Percentiles rank a stretch among this genome's conserved stretches.
Conservation (phyloP, 768 basidiomycete genomes). For the Pholiota conissans region DNA sequence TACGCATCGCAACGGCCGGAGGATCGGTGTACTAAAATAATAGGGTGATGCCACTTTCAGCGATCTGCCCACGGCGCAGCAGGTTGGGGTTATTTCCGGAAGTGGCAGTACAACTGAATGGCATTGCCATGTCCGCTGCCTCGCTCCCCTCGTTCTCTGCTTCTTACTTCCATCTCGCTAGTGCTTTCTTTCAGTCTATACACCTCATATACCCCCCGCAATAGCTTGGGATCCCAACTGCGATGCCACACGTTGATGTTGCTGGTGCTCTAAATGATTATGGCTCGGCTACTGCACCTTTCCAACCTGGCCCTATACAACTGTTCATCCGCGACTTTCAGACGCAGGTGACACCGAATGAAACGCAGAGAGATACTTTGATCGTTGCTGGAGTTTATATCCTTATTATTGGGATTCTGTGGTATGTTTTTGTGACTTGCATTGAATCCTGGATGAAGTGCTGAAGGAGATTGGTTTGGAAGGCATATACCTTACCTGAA, state of each 20-base stretch:
- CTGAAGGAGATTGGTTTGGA: background rate
- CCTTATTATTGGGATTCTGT: constrained; percentile 74
- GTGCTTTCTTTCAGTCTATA: background rate
- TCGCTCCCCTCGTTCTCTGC: background rate
- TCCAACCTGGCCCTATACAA: constrained; percentile 15
- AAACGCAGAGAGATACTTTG: constrained; percentile 72
- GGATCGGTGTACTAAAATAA: background rate
- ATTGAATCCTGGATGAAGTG: background rate
- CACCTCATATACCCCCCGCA: background rate
- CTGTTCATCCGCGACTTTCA: constrained; percentile 40
- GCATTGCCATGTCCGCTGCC: background rate
- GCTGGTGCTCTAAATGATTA: constrained; percentile 8
- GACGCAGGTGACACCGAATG: constrained; percentile 57
- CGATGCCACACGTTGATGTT: constrained; percentile 23
- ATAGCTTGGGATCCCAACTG: background rate
- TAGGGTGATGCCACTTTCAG: background rate
- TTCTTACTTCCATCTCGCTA: background rate
- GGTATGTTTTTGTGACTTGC: constrained; percentile 45
- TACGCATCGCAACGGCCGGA: background rate
- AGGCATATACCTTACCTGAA: constrained; percentile 82
- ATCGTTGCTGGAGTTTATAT: constrained; percentile 81
- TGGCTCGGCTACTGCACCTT: constrained; percentile 11
- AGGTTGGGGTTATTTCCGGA: background rate
- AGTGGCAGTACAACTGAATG: background rate
- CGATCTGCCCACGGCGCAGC: background rate